Evolutionary conservation across 352 stramenopile genomes (phyloP), one percentile per base, ranked within the genome.

Genomic region (Blastocystis sp.): DNA sequence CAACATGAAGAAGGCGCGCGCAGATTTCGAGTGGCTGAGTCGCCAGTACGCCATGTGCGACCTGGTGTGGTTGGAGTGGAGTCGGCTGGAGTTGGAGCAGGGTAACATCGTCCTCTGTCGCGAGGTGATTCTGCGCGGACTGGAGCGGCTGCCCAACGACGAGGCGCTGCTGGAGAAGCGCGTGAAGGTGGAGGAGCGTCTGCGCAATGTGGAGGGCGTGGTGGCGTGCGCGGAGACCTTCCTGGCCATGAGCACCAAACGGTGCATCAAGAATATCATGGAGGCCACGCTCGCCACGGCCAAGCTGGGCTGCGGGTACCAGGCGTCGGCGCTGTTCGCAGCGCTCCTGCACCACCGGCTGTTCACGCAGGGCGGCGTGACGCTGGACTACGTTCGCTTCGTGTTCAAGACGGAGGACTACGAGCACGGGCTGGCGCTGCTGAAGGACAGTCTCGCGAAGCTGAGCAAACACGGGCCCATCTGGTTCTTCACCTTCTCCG

Each of bases 401-500:
- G 71, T 81, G 19, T 81, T 63, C 24, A 54, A 59, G n/a, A 63
- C 71, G 14, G 45, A 63, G 7, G 48, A 40, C 28, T n/a, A 63
- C 28, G 17, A 79, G 52, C 61, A 79, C 9, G 69, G 69, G 4
- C 62, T 59, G 28, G 38, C 34, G 0, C 28, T 63, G 38, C 48
- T 65, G 2, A 54, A 63, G 14, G 52, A 64, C 21, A 40, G 48
- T 19, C 28, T 68, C 71, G 48, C 71, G 24, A 40, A 65, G 57
- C 28, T 59, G 21, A 68, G 24, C 38, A 81, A 81, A 10, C 71
- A 65, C 43, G 71, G 71, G 2, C 71, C 71, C 17, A 54, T 81
- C 24, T 81, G 71, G 71, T 81, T 81, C 43, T 81, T 81, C 60
- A 68, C 71, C 43, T 81, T 81, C 60, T 54, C 38, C 21, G 71